Conservation (phyloP, 2,329 filamentous ascomycete genomes). For the Alternaria atra region DNA sequence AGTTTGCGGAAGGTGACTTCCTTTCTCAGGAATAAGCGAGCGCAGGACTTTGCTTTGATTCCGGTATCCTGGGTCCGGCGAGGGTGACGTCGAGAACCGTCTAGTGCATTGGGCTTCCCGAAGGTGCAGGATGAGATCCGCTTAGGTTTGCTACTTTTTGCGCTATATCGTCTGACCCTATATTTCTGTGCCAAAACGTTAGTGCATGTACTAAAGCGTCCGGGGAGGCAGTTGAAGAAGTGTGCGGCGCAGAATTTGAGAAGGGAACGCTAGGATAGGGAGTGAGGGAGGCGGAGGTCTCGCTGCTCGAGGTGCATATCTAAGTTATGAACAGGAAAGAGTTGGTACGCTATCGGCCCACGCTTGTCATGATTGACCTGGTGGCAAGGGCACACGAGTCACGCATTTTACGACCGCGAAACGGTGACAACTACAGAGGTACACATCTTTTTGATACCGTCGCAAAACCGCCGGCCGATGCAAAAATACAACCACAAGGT, state of each 20-base stretch:
- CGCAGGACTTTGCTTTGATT: no score
- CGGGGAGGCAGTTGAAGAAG: neutral
- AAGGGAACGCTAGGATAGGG: neutral
- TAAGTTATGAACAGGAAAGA: no score
- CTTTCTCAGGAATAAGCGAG: conserved; percentile 63
- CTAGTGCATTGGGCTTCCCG: no score
- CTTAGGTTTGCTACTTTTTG: conserved; percentile 27
- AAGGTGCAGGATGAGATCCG: conserved; percentile 22
- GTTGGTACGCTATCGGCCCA: neutral
- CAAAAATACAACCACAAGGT: neutral
- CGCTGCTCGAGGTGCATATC: no score
- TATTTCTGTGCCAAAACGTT: neutral
- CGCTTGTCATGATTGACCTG: neutral
- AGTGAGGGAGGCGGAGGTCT: no score
- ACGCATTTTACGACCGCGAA: neutral
- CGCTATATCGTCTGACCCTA: conserved; percentile 20
- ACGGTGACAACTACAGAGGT: neutral
- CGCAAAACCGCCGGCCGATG: neutral
- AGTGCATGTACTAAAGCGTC: neutral
- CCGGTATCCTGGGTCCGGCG: no score
- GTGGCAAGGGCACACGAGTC: neutral
- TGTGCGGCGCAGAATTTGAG: neutral
- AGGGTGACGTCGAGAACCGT: no score
- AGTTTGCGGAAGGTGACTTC: conserved; percentile 67
- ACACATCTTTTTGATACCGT: neutral